These are phyloP conservation scores for Leptographium galeiforme DNA, from an alignment of 2,329 filamentous ascomycete species.

Conservation along the genomic window DNA sequence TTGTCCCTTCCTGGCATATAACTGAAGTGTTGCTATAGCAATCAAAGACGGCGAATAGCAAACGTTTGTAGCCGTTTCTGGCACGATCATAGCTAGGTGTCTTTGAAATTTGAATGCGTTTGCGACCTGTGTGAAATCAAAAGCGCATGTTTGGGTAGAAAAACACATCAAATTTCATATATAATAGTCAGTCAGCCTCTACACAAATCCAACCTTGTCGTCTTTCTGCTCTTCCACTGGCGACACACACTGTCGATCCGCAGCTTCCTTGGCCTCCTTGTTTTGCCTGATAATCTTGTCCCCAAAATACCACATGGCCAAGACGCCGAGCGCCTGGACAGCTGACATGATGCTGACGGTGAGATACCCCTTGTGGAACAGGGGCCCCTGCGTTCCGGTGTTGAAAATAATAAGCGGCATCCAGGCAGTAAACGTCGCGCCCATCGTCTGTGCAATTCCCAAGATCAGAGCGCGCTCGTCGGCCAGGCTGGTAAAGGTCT, in stretches of 20 bases:
- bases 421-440: neutral
- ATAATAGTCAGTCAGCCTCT: neutral
- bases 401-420: neutral
- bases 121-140: too few relatives aligned
- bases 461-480: neutral
- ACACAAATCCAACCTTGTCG: neutral
- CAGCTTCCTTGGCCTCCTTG: neutral
- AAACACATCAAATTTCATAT: too few relatives aligned
- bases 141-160: too few relatives aligned
- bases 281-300: neutral
- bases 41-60: too few relatives aligned
- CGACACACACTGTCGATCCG: neutral
- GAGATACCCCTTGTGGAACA: neutral
- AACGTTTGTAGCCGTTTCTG: too few relatives aligned
- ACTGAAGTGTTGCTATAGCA: too few relatives aligned
- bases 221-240: neutral
- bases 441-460: neutral
- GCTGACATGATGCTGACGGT: neutral
- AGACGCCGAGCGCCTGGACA: neutral
- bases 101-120: too few relatives aligned
- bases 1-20: too few relatives aligned
- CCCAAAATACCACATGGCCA: conserved; percentile 9
- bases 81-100: too few relatives aligned
- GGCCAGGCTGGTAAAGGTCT: neutral
- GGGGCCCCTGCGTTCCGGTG: neutral